Evolutionary conservation across 2,329 filamentous ascomycete genomes (phyloP).

Genomic region (Arthrinium phaeospermum): DNA sequence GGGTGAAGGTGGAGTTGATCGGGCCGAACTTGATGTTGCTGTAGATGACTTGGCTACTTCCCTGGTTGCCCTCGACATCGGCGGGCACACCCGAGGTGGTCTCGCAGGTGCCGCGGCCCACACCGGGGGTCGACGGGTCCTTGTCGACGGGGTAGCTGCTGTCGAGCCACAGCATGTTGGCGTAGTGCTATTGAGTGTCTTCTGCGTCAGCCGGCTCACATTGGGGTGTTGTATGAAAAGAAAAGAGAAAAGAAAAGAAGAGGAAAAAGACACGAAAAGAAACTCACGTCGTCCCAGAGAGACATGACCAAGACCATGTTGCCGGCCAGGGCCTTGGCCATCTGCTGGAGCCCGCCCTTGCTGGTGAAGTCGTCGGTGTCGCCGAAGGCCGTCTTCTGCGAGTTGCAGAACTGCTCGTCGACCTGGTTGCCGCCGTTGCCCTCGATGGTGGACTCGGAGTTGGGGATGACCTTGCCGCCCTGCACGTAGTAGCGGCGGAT

Average conservation of each 20-base stretch:
- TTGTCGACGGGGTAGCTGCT: conserved; percentile 47
- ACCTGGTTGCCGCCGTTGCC: conserved; percentile 45
- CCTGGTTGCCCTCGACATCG: conserved; percentile 46
- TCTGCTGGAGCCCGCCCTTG: conserved; percentile 58
- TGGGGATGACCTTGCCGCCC: conserved; percentile 53
- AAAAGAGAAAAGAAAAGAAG: not conserved
- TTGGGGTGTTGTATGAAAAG: not conserved
- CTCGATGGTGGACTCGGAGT: conserved; percentile 41
- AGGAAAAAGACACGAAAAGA: too few relatives aligned
- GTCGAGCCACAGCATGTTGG: conserved; percentile 69
- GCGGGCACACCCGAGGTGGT: conserved; percentile 50
- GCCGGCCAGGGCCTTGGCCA: conserved; percentile 56
- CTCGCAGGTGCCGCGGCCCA: conserved; percentile 52
- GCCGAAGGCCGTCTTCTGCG: conserved; percentile 58
- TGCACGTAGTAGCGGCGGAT: conserved; percentile 66
- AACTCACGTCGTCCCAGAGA: conserved; percentile 59
- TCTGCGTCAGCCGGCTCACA: not conserved
- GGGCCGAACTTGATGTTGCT: conserved; percentile 56
- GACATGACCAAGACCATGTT: conserved; percentile 68
- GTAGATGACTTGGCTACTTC: conserved; percentile 49
- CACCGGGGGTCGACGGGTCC: conserved; percentile 42
- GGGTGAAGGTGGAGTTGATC: conserved; percentile 49
- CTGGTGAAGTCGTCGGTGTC: conserved; percentile 55
- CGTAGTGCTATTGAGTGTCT: conserved; percentile 44
- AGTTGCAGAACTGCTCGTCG: conserved; percentile 59